Conservation (phyloP, 148 eudicot genomes). For the Gaultheria prostrata region DNA sequence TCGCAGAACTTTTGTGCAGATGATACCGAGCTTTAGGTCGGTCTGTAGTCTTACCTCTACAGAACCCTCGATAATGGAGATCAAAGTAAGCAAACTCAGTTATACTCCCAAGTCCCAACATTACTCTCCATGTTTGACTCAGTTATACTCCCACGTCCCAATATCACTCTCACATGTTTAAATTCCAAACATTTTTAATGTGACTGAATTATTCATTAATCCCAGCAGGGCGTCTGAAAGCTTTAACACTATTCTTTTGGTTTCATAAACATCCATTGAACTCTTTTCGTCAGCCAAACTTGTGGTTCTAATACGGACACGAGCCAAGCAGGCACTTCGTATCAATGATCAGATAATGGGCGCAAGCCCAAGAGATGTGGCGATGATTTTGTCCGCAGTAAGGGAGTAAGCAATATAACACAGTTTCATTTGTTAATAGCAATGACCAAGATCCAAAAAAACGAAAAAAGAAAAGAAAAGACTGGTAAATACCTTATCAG, state of each 20-base stretch:
- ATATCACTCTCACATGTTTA: background rate
- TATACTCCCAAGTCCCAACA: slow-evolving; percentile 6
- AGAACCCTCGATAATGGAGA: background rate
- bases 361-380: background rate
- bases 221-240: background rate
- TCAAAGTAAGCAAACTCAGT: background rate
- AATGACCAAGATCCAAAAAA: background rate
- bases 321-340: background rate
- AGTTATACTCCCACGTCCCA: background rate
- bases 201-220: background rate
- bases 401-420: background rate
- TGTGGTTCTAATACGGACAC: background rate
- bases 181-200: background rate
- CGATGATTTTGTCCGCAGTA: background rate
- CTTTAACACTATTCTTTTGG: background rate
- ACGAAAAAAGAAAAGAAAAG: background rate
- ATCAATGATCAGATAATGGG: background rate
- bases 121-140: background rate
- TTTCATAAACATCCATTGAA: background rate
- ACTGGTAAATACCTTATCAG: slow-evolving; percentile 38
- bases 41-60: background rate
- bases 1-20: background rate
- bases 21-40: background rate
- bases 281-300: background rate
- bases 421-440: background rate